Percentiles rank a stretch among this genome's conserved stretches.
Conservation (phyloP, 345 rosid genomes). For the Theobroma cacao region DNA sequence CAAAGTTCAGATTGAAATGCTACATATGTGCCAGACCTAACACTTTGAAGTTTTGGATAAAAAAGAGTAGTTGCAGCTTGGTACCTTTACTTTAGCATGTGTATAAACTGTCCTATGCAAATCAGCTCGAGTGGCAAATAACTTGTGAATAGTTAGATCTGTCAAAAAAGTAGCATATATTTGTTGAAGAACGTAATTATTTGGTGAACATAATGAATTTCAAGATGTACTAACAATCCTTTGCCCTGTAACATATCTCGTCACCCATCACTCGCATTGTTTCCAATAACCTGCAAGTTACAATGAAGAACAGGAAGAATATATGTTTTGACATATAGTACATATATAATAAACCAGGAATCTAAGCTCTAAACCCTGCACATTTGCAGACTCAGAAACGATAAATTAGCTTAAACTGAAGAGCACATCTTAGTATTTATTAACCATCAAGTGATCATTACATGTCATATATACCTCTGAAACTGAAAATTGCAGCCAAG, state of each 20-base stretch:
- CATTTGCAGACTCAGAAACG: neutral
- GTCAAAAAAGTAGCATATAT: constrained; percentile 19
- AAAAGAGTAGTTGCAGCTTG: constrained; percentile 7
- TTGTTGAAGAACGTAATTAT: constrained; percentile 4
- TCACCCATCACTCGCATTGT: constrained; percentile 62
- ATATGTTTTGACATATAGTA: neutral
- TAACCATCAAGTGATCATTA: neutral
- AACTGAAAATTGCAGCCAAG: constrained; percentile 62
- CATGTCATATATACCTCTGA: constrained; percentile 38
- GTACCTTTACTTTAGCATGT: constrained; percentile 76
- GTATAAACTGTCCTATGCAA: constrained; percentile 64
- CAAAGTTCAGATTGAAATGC: neutral
- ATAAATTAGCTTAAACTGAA: neutral
- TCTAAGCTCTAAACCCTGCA: neutral
- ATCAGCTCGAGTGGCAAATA: constrained; percentile 74
- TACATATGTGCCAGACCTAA: neutral
- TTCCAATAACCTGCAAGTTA: constrained; percentile 55
- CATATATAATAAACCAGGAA: constrained; percentile 3
- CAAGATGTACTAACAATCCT: constrained; percentile 52
- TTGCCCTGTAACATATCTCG: constrained; percentile 72
- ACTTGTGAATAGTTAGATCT: constrained; percentile 62
- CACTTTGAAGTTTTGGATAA: constrained; percentile 6
- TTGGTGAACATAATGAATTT: neutral
- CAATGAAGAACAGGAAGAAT: neutral
- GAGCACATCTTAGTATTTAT: neutral